Conservation (phyloP, 2,329 filamentous ascomycete species). For the Blumeria hordei region DNA sequence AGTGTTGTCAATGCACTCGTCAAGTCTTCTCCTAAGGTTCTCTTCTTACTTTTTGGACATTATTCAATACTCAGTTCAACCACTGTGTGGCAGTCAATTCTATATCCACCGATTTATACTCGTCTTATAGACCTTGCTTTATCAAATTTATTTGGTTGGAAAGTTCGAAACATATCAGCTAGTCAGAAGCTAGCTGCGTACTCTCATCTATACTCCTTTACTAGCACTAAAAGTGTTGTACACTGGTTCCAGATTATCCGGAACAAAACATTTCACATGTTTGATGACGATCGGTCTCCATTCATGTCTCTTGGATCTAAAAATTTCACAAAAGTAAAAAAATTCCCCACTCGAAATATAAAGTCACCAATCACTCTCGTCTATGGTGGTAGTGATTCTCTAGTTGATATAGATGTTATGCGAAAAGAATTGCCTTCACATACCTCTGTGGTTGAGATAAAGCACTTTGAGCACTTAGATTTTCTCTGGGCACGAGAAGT, state of each 20-base stretch:
- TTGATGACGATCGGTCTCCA: constrained; percentile 75
- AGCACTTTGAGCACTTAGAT: constrained; percentile 89
- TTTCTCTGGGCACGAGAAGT: constrained; percentile 87
- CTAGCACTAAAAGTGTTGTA: constrained; percentile 86
- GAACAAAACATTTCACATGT: constrained; percentile 93
- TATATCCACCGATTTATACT: constrained; percentile 86
- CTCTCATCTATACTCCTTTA: constrained; percentile 88
- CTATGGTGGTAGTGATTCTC: constrained; percentile 78
- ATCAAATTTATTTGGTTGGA: constrained; percentile 74
- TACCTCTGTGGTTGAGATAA: constrained; percentile 67
- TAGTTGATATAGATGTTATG: constrained; percentile 89
- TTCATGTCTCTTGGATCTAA: constrained; percentile 49
- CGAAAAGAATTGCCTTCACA: constrained; percentile 62
- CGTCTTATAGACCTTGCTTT: constrained; percentile 65
- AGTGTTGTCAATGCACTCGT: constrained; percentile 79
- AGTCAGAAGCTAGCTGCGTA: constrained; percentile 90
- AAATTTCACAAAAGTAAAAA: constrained; percentile 75
- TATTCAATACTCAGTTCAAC: constrained; percentile 78
- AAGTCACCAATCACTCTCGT: constrained; percentile 83
- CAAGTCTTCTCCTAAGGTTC: constrained; percentile 75
- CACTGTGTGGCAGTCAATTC: constrained; percentile 89
- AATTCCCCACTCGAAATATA: constrained; percentile 91
- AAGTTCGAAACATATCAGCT: constrained; percentile 54
- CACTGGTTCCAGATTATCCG: constrained; percentile 99
- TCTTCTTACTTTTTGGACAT: constrained; percentile 82